Conservation (phyloP, 2,329 filamentous ascomycete species). For the Venturia asperata region DNA sequence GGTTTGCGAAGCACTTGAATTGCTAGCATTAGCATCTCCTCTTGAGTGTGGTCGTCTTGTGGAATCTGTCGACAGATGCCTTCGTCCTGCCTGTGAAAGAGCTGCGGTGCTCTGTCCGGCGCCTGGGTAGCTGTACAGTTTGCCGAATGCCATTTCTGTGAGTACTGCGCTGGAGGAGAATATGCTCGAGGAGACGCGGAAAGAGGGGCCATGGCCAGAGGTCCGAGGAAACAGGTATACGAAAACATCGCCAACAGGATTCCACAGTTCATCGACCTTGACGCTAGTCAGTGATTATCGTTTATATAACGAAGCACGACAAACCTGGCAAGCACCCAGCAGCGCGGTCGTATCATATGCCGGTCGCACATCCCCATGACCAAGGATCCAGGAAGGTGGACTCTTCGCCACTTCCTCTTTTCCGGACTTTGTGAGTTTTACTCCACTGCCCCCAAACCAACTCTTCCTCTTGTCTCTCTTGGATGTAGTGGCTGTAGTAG, state of each 20-base stretch:
- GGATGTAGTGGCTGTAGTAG: constrained; percentile 20
- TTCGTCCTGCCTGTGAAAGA: constrained; percentile 3
- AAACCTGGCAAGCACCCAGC: constrained; percentile 16
- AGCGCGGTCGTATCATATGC: constrained; percentile 15
- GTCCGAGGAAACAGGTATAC: constrained; percentile 56
- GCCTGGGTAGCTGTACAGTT: constrained; percentile 17
- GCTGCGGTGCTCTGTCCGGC: constrained; percentile 11
- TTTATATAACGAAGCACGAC: neutral
- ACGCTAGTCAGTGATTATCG: constrained; percentile 1
- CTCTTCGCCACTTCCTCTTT: constrained; percentile 7
- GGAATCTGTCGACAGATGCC: constrained; percentile 13
- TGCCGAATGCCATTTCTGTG: constrained; percentile 48
- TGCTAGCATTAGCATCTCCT: constrained; percentile 25
- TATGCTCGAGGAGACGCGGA: constrained; percentile 53
- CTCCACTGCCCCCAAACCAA: constrained; percentile 22
- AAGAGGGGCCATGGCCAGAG: constrained; percentile 51
- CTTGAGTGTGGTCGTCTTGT: constrained; percentile 24
- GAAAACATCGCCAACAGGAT: constrained; percentile 54
- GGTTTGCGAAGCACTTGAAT: constrained; percentile 27
- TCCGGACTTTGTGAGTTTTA: constrained; percentile 9
- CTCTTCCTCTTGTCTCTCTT: constrained; percentile 33
- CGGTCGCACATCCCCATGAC: constrained; percentile 7
- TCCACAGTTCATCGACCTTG: constrained; percentile 54
- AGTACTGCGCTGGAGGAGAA: constrained; percentile 51
- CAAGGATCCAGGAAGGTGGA: constrained; percentile 16